Conservation (phyloP, 2,329 filamentous ascomycete species). For the Penicillium sumatraense region DNA sequence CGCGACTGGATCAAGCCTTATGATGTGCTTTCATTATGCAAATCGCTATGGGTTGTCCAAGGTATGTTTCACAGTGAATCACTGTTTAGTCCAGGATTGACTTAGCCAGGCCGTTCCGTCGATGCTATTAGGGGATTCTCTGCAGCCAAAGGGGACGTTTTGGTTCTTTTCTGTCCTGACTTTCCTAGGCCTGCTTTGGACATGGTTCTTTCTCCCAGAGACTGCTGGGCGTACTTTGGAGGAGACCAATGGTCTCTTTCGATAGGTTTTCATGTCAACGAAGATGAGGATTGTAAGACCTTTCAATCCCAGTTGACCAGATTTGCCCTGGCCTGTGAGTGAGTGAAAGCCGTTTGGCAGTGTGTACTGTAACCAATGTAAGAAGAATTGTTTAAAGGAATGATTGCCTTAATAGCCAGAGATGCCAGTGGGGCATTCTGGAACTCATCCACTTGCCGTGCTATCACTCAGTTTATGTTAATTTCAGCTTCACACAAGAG, state of each 20-base stretch:
- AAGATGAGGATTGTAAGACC: neutral
- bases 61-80: neutral
- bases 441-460: too few relatives aligned
- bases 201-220: conserved; percentile 3
- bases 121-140: neutral
- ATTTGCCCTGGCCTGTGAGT: too few relatives aligned
- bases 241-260: conserved; percentile 6
- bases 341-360: too few relatives aligned
- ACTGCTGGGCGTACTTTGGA: conserved; percentile 4
- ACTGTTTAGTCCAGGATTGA: neutral
- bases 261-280: neutral
- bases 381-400: too few relatives aligned
- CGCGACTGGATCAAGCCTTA: conserved; percentile 45
- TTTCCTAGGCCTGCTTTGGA: conserved; percentile 1
- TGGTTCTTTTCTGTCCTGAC: conserved; percentile 8
- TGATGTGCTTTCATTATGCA: conserved; percentile 51
- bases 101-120: conserved; percentile 3
- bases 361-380: too few relatives aligned
- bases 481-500: too few relatives aligned
- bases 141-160: conserved; percentile 3
- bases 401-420: too few relatives aligned
- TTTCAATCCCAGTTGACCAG: too few relatives aligned
- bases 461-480: too few relatives aligned
- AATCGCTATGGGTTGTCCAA: conserved; percentile 40
- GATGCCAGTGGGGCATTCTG: too few relatives aligned